These are phyloP conservation scores for Hypoxylon sp. DNA, from an alignment of 2,329 filamentous ascomycete species.

Conservation along the genomic window DNA sequence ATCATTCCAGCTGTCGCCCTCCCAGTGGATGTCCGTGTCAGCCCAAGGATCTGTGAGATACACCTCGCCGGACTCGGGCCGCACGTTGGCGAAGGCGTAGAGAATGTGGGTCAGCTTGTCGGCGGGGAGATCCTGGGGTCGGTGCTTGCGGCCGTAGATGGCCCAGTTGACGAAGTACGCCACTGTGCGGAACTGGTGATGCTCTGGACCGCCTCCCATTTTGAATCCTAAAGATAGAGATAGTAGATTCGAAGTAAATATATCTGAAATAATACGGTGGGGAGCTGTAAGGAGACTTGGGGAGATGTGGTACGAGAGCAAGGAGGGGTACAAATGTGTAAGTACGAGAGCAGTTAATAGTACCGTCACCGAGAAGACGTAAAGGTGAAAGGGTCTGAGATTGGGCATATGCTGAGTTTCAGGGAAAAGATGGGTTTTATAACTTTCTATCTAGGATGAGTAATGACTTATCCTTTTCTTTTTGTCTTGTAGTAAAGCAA, in stretches of 20 bases:
- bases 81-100: conserved; percentile 91
- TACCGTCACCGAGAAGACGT: conserved; percentile 43
- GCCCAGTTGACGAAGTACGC: conserved; percentile 87
- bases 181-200: conserved; percentile 70
- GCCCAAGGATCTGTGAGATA: conserved; percentile 76
- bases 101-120: conserved; percentile 90
- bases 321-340: conserved; percentile 41
- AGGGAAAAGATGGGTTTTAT: not conserved
- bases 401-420: conserved; percentile 26
- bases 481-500: conserved; percentile 8
- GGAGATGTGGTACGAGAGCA: conserved; percentile 25
- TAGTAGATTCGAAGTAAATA: conserved; percentile 13
- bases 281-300: conserved; percentile 13
- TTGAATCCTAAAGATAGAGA: conserved; percentile 25
- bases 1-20: conserved; percentile 79
- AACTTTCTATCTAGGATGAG: conserved; percentile 2
- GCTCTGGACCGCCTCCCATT: conserved; percentile 62
- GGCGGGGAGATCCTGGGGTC: conserved; percentile 85
- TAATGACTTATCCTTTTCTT: conserved; percentile 12
- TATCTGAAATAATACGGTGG: conserved; percentile 23
- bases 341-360: conserved; percentile 46
- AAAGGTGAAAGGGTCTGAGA: conserved; percentile 30
- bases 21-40: conserved; percentile 81
- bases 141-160: conserved; percentile 87
- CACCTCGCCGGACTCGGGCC: conserved; percentile 84